phyloP scores from a whole-genome alignment of 768 basidiomycete genomes.

The Podaxis sp. region DNA sequence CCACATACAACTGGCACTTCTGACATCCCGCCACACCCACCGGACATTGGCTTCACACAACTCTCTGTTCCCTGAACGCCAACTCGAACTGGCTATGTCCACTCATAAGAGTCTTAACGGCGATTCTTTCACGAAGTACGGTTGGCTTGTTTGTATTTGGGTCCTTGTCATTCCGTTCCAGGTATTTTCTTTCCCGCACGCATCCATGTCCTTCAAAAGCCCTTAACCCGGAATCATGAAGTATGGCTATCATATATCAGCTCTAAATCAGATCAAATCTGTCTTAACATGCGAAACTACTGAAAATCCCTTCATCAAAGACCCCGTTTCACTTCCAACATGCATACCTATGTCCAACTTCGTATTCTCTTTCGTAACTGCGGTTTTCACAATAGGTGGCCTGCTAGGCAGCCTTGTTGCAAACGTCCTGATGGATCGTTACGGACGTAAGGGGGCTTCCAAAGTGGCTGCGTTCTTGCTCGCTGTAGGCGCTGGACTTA shows the following conservation, averaged over 20 bases:
- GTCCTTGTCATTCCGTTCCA: conserved; percentile 62
- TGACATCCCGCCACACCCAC: too few species aligned
- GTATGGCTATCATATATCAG: conserved; percentile 94
- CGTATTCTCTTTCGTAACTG: conserved; percentile 79
- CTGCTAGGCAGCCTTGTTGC: conserved; percentile 72
- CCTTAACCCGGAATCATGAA: conserved; percentile 22
- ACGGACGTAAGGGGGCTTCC: conserved; percentile 69
- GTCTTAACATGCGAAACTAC: conserved; percentile 65
- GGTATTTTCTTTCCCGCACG: conserved; percentile 28
- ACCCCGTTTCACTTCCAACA: conserved; percentile 47
- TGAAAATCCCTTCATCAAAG: conserved; percentile 22
- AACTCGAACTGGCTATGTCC: conserved; percentile 14
- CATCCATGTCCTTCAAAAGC: not conserved
- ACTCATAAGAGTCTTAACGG: conserved; percentile 12
- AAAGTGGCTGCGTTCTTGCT: conserved; percentile 55
- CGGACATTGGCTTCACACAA: not conserved
- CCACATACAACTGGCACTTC: too few species aligned
- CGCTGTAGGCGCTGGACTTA: conserved; percentile 59
- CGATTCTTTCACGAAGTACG: conserved; percentile 52
- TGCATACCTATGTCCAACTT: conserved; percentile 81
- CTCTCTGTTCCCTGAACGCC: too few species aligned
- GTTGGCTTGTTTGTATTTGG: conserved; percentile 69
- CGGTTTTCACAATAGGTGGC: conserved; percentile 87
- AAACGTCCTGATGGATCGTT: conserved; percentile 65
- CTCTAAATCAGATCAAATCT: conserved; percentile 84